Percentiles rank a stretch among this genome's conserved stretches.
These are phyloP conservation scores for Lyophyllum semitale DNA, from an alignment of 768 basidiomycete species.

Conservation along the genomic window DNA sequence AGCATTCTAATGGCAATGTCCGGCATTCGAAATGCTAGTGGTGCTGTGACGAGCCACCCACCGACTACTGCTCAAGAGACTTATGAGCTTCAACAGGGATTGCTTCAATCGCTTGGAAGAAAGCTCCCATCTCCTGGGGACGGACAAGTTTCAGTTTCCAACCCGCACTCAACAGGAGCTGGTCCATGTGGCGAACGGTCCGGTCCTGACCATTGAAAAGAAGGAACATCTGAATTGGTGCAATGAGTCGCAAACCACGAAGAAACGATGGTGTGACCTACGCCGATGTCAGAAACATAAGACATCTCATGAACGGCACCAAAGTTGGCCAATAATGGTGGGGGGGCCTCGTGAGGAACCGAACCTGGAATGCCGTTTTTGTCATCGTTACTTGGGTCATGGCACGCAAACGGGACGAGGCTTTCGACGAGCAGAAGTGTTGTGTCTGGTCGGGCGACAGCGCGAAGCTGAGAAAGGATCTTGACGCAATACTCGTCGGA, in stretches of 20 bases:
- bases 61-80: too few species aligned
- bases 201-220: slow-evolving; percentile 5
- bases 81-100: too few species aligned
- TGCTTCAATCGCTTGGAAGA: slow-evolving; percentile 3
- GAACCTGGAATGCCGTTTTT: slow-evolving; percentile 22
- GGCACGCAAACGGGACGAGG: slow-evolving; percentile 2
- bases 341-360: slow-evolving; percentile 16
- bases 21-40: too few species aligned
- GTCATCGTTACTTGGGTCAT: slow-evolving; percentile 1
- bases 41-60: too few species aligned
- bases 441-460: background rate
- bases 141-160: background rate
- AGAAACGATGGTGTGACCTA: slow-evolving; percentile 13
- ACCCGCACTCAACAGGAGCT: background rate
- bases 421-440: slow-evolving; percentile 1
- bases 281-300: background rate
- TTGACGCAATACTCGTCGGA: too few species aligned
- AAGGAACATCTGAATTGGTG: slow-evolving; percentile 5
- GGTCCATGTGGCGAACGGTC: background rate
- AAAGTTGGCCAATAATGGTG: slow-evolving; percentile 38
- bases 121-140: background rate
- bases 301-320: slow-evolving; percentile 23
- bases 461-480: too few species aligned
- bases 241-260: background rate
- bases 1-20: too few species aligned